These are phyloP conservation scores for Boletus fagicola DNA, from an alignment of 768 basidiomycete genomes.

Conservation along the genomic window DNA sequence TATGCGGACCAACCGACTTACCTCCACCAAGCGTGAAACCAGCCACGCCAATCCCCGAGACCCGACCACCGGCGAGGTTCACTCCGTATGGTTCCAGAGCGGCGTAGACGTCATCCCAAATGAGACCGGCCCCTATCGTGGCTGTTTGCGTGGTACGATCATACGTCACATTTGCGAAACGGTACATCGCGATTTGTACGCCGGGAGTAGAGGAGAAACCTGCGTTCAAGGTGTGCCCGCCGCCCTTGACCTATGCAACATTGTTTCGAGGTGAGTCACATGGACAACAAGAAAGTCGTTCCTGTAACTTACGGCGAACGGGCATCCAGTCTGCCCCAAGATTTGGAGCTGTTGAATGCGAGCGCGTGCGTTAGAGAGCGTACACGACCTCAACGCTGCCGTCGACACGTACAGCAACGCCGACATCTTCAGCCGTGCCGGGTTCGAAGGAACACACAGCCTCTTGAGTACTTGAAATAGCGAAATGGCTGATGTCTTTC, in stretches of 20 bases:
- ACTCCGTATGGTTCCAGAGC: slow-evolving; percentile 48
- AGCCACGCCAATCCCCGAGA: slow-evolving; percentile 57
- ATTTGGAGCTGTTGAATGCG: slow-evolving; percentile 42
- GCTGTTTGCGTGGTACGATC: slow-evolving; percentile 40
- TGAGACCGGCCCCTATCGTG: slow-evolving; percentile 40
- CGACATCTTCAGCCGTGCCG: slow-evolving; percentile 53
- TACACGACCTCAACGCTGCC: not conserved
- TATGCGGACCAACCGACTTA: slow-evolving; percentile 16
- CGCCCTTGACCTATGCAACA: slow-evolving; percentile 53
- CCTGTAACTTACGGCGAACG: slow-evolving; percentile 49
- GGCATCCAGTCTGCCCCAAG: slow-evolving; percentile 41
- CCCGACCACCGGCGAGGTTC: slow-evolving; percentile 58
- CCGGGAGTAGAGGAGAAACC: slow-evolving; percentile 61
- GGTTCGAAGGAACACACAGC: slow-evolving; percentile 59
- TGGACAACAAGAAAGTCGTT: not conserved
- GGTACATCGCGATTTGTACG: slow-evolving; percentile 55
- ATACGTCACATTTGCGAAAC: slow-evolving; percentile 47
- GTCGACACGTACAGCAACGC: slow-evolving; percentile 39
- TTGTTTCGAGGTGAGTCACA: not conserved
- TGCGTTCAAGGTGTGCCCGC: slow-evolving; percentile 54
- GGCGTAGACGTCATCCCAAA: slow-evolving; percentile 68
- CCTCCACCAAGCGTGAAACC: slow-evolving; percentile 62
- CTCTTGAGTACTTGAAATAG: slow-evolving; percentile 44
- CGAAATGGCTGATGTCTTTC: slow-evolving; percentile 48
- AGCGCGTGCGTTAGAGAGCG: not conserved